These are phyloP conservation scores for Hypoxylon trugodes DNA, from an alignment of 495 filamentous ascomycete genomes.

Conservation along the genomic window DNA sequence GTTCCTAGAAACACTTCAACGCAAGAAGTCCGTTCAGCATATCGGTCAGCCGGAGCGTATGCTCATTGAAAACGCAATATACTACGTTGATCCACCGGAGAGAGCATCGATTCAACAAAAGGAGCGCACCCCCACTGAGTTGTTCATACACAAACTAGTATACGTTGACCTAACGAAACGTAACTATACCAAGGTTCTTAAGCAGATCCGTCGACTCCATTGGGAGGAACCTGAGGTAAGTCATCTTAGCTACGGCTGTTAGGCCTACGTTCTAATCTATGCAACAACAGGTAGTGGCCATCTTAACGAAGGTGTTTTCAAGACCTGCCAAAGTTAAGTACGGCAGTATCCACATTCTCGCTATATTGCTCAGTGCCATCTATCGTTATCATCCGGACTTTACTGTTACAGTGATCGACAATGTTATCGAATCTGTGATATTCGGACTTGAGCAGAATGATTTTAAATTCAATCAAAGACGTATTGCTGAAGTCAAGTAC, in stretches of 20 bases:
- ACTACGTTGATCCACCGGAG: conserved; percentile 95
- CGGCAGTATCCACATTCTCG: conserved; percentile 93
- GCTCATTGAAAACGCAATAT: conserved; percentile 98
- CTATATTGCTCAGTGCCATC: conserved; percentile 86
- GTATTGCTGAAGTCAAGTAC: conserved; percentile 95
- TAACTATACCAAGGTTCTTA: conserved; percentile 90
- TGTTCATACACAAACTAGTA: conserved; percentile 89
- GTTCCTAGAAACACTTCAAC: conserved; percentile 92
- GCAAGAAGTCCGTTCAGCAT: conserved; percentile 96
- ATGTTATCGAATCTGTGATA: conserved; percentile 85
- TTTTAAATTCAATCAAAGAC: conserved; percentile 97
- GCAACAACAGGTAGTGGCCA: conserved; percentile 70
- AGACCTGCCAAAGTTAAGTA: conserved; percentile 98
- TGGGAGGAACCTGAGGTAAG: conserved; percentile 92
- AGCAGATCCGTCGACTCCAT: conserved; percentile 92
- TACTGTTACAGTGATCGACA: conserved; percentile 85
- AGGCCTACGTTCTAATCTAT: conserved; percentile 11
- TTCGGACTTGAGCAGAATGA: conserved; percentile 93
- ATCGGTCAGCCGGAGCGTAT: conserved; percentile 96
- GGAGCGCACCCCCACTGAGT: conserved; percentile 89
- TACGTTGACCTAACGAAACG: conserved; percentile 94
- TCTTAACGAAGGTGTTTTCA: conserved; percentile 90
- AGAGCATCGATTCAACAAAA: conserved; percentile 95
- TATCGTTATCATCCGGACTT: conserved; percentile 94
- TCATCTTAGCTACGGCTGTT: neutral